Evolutionary conservation across 768 basidiomycete genomes (phyloP), one percentile per base, ranked within the genome.

Genomic region (Trametes elegans): DNA sequence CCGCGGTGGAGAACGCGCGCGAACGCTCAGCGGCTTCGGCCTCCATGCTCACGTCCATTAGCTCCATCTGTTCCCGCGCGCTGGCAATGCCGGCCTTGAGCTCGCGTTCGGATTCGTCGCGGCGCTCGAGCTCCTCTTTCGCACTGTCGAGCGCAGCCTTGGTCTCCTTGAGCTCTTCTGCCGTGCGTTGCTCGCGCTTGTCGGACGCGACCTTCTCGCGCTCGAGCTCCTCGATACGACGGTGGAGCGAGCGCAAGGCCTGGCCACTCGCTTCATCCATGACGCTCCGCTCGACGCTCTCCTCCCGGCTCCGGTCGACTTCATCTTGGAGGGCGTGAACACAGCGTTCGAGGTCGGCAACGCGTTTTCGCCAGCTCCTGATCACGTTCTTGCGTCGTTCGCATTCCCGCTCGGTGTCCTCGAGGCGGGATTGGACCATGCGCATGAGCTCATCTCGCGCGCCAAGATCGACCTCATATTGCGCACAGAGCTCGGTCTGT

Each of bases 261-360:
- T 85, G 84, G 2, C 87, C 79, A 55, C 87, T 89, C 1, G 89
- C 87, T 60, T 85, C 87, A 63, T 90, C 88, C 78, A 96, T 94
- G 35, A 95, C 72, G 58, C 91, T 89, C 18, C 85, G 74, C 56
- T 89, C 87, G 69, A 92, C 74, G 63, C 86, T 90, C 64, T 90
- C 90, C 61, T 89, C 84, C 35, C 93, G 78, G 38, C 87, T 88
- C 7, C 81, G 77, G 57, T 98, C 95, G 26, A 95, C 88, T 66
- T 95, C 89, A 66, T 95, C 93, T 73, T 96, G 88, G 27, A 87
- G 75, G 52, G 75, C 71, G 14, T 83, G 77, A 48, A 85, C 84
- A 56, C 81, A 74, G 58, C 75, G 79, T 71, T 92, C 88, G 42
- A 93, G 72, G 59, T 90, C 88, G 49, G 76, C 75, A 3, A 90